phyloP scores from a whole-genome alignment of 2,329 filamentous ascomycete species.

The Westerdykella ornata region DNA sequence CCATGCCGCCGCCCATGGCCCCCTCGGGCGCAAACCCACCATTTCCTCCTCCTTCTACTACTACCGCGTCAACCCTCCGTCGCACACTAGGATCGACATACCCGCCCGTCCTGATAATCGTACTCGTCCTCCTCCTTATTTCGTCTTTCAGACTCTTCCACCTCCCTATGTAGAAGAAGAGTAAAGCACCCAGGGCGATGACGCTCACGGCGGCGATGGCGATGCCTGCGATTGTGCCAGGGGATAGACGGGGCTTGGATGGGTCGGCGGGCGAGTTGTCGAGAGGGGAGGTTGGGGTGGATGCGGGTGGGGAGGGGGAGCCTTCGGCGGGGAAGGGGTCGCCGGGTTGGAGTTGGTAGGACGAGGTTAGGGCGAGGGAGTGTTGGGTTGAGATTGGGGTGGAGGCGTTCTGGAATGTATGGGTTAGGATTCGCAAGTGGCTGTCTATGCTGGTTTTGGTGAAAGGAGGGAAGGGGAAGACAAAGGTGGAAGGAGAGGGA shows the following conservation, averaged over 20 bases:
- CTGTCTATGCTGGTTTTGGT: background rate
- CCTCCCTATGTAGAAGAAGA: slow-evolving; percentile 27
- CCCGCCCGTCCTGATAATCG: slow-evolving; percentile 1
- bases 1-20: no score
- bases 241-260: slow-evolving; percentile 16
- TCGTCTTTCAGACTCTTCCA: slow-evolving; percentile 19
- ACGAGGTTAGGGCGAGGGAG: slow-evolving; percentile 16
- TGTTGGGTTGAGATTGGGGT: slow-evolving; percentile 21
- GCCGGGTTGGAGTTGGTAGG: slow-evolving; percentile 30
- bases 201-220: slow-evolving; percentile 49
- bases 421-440: background rate
- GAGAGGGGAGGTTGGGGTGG: background rate
- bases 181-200: slow-evolving; percentile 14
- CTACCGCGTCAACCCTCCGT: no score
- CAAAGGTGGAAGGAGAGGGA: background rate
- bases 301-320: slow-evolving; percentile 4
- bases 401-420: slow-evolving; percentile 16
- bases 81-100: no score
- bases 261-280: background rate
- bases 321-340: slow-evolving; percentile 28
- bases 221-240: slow-evolving; percentile 44
- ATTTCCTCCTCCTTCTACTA: no score
- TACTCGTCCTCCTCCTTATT: slow-evolving; percentile 16
- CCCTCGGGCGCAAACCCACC: no score
- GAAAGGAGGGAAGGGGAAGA: background rate